Evolutionary conservation across 2,329 filamentous ascomycete species (phyloP), one percentile per base, ranked within the genome.

Genomic region (Fusarium algeriense): DNA sequence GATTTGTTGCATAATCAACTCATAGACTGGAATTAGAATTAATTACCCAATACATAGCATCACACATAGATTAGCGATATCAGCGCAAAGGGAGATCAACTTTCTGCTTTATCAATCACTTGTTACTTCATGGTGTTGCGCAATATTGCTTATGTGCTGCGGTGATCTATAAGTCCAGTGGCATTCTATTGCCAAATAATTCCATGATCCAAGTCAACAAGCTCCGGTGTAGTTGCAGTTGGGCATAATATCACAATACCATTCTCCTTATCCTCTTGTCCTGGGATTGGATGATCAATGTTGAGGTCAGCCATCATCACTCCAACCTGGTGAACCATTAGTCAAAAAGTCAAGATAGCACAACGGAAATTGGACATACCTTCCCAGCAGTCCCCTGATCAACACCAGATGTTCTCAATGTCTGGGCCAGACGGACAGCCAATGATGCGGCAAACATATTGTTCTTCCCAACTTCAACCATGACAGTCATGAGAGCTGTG

Each of bases 361-460:
- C 3, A 11, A 5, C 3, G 0, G 3, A 15, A 7, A 9, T 19
- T 35, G 7, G 6, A 34, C 63, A 17, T 5, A 58, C 69, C 69
- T 70, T 72, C 37, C 55, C 70, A 23, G 45, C 59, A 5, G 69
- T 65, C 6, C 15, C 45, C 7, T 41, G 53, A 48, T 72, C 60
- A 8, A 59, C 46, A 11, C 69, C 69, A 19, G 65, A 69, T 7
- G 60, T 35, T 15, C 44, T 60, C 93, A 97, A 78, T 92, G 96
- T 46, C 5, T 72, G 88, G 86, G 11, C 93, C 92, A 75, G 91
- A 79, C 35, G 83, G 89, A 41, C 92, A 84, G 76, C 96, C 89
- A 50, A 90, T 85, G 19, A 72, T 2, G 70, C 69, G 1, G 57
- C 44, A 38, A 72, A 72, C 34, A 56, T 59, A 2, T 72, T 72